Evolutionary conservation across 495 filamentous ascomycete genomes (phyloP).

Genomic region (Neurospora sp.): DNA sequence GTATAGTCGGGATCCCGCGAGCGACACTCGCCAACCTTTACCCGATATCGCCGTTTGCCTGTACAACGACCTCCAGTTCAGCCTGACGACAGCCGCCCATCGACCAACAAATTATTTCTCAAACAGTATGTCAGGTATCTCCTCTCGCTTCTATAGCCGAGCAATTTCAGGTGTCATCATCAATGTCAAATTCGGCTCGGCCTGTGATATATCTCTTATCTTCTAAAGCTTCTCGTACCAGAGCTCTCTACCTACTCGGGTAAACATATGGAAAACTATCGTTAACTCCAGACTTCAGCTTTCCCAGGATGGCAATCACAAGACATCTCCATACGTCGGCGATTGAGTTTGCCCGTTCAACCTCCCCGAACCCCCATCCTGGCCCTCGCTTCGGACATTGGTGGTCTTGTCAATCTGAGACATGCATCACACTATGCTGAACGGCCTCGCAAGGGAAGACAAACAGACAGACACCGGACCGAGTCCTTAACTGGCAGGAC

Average conservation of each 20-base stretch:
- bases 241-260: background rate
- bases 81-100: background rate
- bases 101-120: background rate
- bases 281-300: background rate
- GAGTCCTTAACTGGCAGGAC: background rate
- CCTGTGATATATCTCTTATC: background rate
- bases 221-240: background rate
- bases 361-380: background rate
- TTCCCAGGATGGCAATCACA: background rate
- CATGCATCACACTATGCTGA: background rate
- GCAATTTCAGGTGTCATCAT: background rate
- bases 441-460: background rate
- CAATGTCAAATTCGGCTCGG: background rate
- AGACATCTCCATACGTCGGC: background rate
- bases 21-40: background rate
- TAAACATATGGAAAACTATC: background rate
- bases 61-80: background rate
- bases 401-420: background rate
- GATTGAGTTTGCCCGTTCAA: background rate
- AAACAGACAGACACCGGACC: background rate
- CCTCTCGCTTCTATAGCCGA: background rate
- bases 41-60: background rate
- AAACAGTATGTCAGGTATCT: background rate
- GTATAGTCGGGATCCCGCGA: background rate
- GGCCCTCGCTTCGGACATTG: background rate